Evolutionary conservation across 1,139 yeast species (phyloP).

Genomic region (Nematodospora anomalae): DNA sequence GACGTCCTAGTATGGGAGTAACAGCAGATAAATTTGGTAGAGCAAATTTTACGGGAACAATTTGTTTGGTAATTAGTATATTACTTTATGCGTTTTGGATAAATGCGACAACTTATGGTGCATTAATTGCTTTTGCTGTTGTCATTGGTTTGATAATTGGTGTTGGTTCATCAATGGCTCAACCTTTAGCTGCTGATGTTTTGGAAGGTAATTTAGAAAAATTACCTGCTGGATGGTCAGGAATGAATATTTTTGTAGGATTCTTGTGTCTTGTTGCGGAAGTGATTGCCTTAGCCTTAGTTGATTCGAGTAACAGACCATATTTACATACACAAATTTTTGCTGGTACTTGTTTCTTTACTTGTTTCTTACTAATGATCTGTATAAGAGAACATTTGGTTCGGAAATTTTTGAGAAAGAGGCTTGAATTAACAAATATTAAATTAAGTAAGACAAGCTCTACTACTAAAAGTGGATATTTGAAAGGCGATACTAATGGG

Average conservation of each 20-base stretch:
- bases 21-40: slow-evolving; percentile 61
- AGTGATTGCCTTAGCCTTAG: slow-evolving; percentile 48
- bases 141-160: slow-evolving; percentile 59
- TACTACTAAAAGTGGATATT: slow-evolving; percentile 12
- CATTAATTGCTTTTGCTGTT: slow-evolving; percentile 54
- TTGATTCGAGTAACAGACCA: slow-evolving; percentile 38
- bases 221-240: slow-evolving; percentile 62
- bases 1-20: slow-evolving; percentile 64
- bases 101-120: slow-evolving; percentile 49
- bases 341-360: slow-evolving; percentile 50
- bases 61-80: slow-evolving; percentile 33
- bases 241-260: slow-evolving; percentile 49
- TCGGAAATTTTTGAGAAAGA: slow-evolving; percentile 16
- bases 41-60: slow-evolving; percentile 44
- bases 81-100: slow-evolving; percentile 54
- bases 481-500: slow-evolving; percentile 7
- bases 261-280: slow-evolving; percentile 49
- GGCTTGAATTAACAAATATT: slow-evolving; percentile 15
- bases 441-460: slow-evolving; percentile 7
- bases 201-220: slow-evolving; percentile 40
- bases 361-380: slow-evolving; percentile 27
- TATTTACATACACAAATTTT: slow-evolving; percentile 61
- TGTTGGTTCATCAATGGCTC: slow-evolving; percentile 62
- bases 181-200: slow-evolving; percentile 60
- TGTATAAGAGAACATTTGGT: slow-evolving; percentile 35